Base-by-base conservation (phyloP, 768 basidiomycete species). In the Collybia sordida region DNA sequence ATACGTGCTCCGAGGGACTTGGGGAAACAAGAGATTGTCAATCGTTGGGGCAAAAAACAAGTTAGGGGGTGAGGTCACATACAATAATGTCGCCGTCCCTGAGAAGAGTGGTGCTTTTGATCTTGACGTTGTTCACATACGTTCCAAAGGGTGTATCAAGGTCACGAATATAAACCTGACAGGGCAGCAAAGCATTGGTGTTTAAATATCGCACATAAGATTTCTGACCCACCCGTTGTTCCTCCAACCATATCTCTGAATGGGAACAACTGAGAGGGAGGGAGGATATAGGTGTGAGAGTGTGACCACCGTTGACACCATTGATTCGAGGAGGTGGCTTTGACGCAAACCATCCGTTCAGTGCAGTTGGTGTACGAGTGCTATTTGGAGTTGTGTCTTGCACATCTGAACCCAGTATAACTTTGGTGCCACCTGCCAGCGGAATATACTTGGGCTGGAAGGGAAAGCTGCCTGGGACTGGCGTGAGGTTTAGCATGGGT, bases 91-190 rank as follows among this genome's bases (percentile, higher is more conserved):
- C 79, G 17, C 75, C 76, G 7, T 65, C 57, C 45, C 68, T 69
- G 21, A 80, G 60, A 4, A 63, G 49, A 0, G 67, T 72, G 37
- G 65, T 67, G 15, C 68, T 59, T 17, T 63, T 64, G 52, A 79
- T 67, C 52, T 66, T 69, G 48, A 65, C 49, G 24, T 72, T 73
- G 50, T 80, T 81, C 43, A 81, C 64, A 53, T 66, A 76, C 25
- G 79, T 81, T 9, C 79, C 78, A 45, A 77, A 74, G 6, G 71
- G 56, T 5, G 77, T 70, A 15, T 72, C 69, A 38, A 75, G 66
- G 58, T 81, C 79, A 34, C 72, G 70, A 47, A 81, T 72, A 47
- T 69, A 73, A 14, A 78, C 59, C 79, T 81, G 51, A 18, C 47
- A 31, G 31, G n/a, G 42, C 50, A 47, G 25, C 14, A 46, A 22